phyloP scores from a whole-genome alignment of 805 yeast species.

The Grigorovia jiainica region DNA sequence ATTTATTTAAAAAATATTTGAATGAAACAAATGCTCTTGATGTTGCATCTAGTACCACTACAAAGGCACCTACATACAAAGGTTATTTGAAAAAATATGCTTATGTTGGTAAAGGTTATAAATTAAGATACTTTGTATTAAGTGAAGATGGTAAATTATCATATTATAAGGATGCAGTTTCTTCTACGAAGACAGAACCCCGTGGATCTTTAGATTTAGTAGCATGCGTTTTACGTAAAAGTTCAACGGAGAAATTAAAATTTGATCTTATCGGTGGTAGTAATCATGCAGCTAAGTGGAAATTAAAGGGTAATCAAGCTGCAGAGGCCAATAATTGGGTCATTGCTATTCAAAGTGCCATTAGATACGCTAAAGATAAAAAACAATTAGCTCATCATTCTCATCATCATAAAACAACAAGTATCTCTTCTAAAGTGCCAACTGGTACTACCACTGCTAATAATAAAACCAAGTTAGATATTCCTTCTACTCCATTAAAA shows the following conservation, averaged over 20 bases:
- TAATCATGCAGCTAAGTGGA: constrained; percentile 65
- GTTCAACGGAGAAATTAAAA: constrained; percentile 82
- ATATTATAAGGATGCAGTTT: constrained; percentile 82
- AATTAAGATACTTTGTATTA: constrained; percentile 84
- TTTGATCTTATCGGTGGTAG: constrained; percentile 77
- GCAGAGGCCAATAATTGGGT: constrained; percentile 97
- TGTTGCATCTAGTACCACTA: constrained; percentile 24
- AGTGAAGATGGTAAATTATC: constrained; percentile 74
- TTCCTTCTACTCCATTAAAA: too few species aligned
- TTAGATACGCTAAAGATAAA: constrained; percentile 70
- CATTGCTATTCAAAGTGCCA: constrained; percentile 91
- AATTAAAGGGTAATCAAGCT: constrained; percentile 87
- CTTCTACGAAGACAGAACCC: constrained; percentile 56
- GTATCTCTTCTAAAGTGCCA: not conserved
- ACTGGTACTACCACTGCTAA: too few species aligned
- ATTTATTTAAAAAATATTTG: constrained; percentile 60
- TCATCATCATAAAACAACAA: not conserved
- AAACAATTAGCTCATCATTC: constrained; percentile 16
- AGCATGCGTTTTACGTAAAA: constrained; percentile 71
- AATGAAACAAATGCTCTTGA: constrained; percentile 63
- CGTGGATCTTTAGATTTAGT: constrained; percentile 84
- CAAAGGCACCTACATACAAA: constrained; percentile 68
- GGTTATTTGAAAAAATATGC: constrained; percentile 97
- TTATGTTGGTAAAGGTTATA: constrained; percentile 91
- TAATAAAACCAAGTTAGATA: too few species aligned